A percentile compares a stretch with the other conserved stretches of the same genome.
Conservation (phyloP, 257 asterid species). For the Mentha longifolia region DNA sequence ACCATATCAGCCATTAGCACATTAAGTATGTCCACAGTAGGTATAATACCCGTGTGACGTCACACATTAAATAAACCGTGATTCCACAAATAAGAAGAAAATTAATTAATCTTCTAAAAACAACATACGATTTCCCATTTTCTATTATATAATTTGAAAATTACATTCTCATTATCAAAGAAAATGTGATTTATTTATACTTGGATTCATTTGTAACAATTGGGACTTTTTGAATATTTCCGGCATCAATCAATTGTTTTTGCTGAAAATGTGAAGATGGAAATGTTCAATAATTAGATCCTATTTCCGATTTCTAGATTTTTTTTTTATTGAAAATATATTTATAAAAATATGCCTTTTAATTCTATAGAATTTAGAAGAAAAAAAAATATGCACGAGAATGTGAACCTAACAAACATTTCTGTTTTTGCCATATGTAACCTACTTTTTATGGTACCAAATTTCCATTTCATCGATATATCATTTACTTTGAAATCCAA, state of each 20-base stretch:
- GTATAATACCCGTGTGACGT: no score
- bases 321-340: no score
- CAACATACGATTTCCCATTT: not conserved
- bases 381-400: not conserved
- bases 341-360: no score
- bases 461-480: conserved; percentile 23
- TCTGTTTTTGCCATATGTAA: not conserved
- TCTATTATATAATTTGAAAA: no score
- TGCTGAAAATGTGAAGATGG: not conserved
- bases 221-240: not conserved
- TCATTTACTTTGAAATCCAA: conserved; percentile 30
- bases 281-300: not conserved
- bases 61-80: not conserved
- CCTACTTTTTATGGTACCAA: conserved; percentile 2
- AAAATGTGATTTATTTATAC: not conserved
- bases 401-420: not conserved
- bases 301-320: not conserved
- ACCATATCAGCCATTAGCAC: no score
- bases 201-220: not conserved
- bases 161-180: not conserved
- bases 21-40: no score
- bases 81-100: no score
- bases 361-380: no score
- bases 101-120: no score
- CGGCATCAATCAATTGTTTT: not conserved